These are phyloP conservation scores for Panellus pusillus DNA, from an alignment of 768 basidiomycete species.

Conservation along the genomic window DNA sequence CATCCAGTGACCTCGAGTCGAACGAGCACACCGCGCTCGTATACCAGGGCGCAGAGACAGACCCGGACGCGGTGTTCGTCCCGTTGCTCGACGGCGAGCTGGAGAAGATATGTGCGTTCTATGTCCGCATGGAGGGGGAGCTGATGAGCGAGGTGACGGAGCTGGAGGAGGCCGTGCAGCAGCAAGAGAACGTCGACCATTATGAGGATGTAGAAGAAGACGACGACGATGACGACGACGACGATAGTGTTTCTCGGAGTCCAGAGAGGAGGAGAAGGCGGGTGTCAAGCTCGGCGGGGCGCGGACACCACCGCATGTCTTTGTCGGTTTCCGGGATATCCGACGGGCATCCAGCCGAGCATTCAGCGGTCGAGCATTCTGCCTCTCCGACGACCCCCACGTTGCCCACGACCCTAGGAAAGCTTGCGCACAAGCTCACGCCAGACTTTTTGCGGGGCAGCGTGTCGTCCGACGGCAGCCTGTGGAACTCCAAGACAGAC, in stretches of 20 bases:
- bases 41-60: slow-evolving; percentile 33
- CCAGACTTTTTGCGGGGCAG: slow-evolving; percentile 50
- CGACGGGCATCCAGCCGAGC: too few species aligned
- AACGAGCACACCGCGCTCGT: slow-evolving; percentile 63
- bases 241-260: slow-evolving; percentile 28
- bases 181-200: slow-evolving; percentile 61
- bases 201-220: slow-evolving; percentile 61
- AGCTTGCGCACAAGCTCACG: slow-evolving; percentile 47
- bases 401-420: slow-evolving; percentile 24
- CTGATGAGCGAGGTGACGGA: slow-evolving; percentile 59
- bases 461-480: slow-evolving; percentile 48
- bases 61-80: slow-evolving; percentile 65
- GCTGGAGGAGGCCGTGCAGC: slow-evolving; percentile 54
- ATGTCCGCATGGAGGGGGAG: slow-evolving; percentile 73
- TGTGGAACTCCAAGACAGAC: slow-evolving; percentile 81
- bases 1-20: slow-evolving; percentile 60
- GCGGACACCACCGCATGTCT: slow-evolving; percentile 7
- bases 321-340: slow-evolving; percentile 20
- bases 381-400: too few species aligned
- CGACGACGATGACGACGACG: slow-evolving; percentile 57
- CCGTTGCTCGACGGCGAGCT: slow-evolving; percentile 82
- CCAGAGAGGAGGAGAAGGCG: slow-evolving; percentile 34
- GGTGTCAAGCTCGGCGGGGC: slow-evolving; percentile 24
- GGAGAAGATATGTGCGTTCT: slow-evolving; percentile 78
- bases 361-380: slow-evolving; percentile 11